A percentile compares a stretch with the other conserved stretches of the same genome.
Evolutionary conservation across 2,329 filamentous ascomycete genomes (phyloP).

Genomic region (Geosmithia morbida): DNA sequence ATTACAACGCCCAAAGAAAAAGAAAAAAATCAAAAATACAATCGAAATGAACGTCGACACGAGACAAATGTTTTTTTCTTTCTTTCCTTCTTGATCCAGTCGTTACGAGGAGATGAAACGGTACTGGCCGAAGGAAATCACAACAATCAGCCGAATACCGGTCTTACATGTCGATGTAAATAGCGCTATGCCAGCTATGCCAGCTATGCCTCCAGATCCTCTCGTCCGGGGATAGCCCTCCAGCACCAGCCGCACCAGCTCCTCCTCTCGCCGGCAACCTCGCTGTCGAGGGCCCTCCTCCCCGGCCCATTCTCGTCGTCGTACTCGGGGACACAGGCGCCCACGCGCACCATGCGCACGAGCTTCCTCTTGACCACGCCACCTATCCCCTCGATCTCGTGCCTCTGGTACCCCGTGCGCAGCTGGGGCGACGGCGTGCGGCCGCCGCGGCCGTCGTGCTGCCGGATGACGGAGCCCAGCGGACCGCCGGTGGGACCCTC

Average conservation of each 20-base stretch:
- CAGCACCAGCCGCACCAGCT: conserved; percentile 93
- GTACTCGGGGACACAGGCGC: conserved; percentile 74
- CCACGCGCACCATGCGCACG: conserved; percentile 69
- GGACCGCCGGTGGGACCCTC: conserved; percentile 5
- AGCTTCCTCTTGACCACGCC: conserved; percentile 77
- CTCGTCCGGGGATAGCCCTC: conserved; percentile 49
- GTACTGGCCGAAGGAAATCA: not conserved
- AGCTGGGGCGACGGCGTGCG: conserved; percentile 35
- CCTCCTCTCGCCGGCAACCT: conserved; percentile 52
- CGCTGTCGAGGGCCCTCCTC: conserved; percentile 52
- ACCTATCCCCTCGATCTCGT: conserved; percentile 85
- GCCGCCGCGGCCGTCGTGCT: conserved; percentile 14
- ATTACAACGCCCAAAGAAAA: not conserved
- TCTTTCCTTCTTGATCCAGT: not conserved
- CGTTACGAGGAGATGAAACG: not conserved
- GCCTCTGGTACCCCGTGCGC: conserved; percentile 63
- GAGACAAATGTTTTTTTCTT: not conserved
- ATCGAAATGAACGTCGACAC: not conserved
- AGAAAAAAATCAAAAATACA: not conserved
- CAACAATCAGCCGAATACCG: no score
- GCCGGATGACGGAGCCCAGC: conserved; percentile 9
- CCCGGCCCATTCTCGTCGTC: conserved; percentile 55
- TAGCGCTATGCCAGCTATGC: no score
- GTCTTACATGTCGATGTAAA: no score
- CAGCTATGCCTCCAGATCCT: not conserved